Base-by-base conservation (phyloP, 352 stramenopile genomes). In the Globisporangium canariense region DNA sequence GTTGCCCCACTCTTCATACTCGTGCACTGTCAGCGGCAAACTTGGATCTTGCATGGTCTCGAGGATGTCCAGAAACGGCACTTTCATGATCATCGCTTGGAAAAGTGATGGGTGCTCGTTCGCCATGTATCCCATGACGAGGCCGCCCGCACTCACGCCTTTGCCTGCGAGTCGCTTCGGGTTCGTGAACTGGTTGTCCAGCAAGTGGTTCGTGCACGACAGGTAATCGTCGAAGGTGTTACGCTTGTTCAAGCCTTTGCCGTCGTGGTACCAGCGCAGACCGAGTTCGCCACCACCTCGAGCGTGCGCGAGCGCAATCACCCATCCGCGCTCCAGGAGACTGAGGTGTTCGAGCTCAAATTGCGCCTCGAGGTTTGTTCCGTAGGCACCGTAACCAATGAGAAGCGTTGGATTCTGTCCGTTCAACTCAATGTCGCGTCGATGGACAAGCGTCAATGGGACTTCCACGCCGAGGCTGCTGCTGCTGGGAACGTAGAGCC, bases 1-100 rank as follows among this genome's bases (percentile, higher is more conserved):
- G 58, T 97, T 85, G 2, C 91, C 90, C 90, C 90, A 98, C 69
- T 98, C 92, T 53, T 97, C 89, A 60, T 96, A 97, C 73, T 98
- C 92, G 66, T 97, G 87, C 18, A 97, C 71, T 11, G 92, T 98
- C 2, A 98, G 76, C 3, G 90, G 88, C 14, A 97, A 75, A 18
- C 62, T 81, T 14, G 83, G 69, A 58, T 98, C 90, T 61, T 82
- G 71, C 90, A 98, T 97, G 1, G 92, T 95, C 20, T 77, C 73
- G 13, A 93, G 25, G 38, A 97, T 91, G 38, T 97, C 89, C 0
- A 97, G 76, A 53, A 98, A 98, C 9, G 92, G 92, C 30, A 96
- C 88, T 45, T 95, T 91, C 65, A 97, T 78, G 6, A 96, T 74
- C 56, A 96, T 58, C 49, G 89, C 88, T 13, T 77, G 70, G 53